phyloP scores from a whole-genome alignment of 1,284 basidiomycete species.

The Phellopilus nigrolimitatus region DNA sequence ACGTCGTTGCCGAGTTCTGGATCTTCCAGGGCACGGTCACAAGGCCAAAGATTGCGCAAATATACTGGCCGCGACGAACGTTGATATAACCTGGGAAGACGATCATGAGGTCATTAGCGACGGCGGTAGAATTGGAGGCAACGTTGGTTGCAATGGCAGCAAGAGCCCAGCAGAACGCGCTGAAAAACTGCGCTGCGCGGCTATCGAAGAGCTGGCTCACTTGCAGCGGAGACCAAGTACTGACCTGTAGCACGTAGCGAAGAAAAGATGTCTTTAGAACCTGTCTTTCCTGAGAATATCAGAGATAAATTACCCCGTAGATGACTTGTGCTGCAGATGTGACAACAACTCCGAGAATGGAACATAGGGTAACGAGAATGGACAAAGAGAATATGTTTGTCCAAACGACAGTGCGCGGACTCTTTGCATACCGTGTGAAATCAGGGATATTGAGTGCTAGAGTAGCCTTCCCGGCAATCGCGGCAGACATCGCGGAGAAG shows the following conservation, averaged over 20 bases:
- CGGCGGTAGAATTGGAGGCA: conserved; percentile 7
- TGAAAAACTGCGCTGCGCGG: conserved; percentile 9
- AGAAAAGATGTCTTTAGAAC: not conserved
- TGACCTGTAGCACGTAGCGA: not conserved
- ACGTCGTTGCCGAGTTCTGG: conserved; percentile 8
- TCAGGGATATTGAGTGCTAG: conserved; percentile 72
- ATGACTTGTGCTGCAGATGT: conserved; percentile 23
- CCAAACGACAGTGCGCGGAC: conserved; percentile 24
- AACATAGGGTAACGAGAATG: conserved; percentile 25
- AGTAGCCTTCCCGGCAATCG: conserved; percentile 39
- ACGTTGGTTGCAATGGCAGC: conserved; percentile 8
- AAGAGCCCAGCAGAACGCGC: conserved; percentile 10
- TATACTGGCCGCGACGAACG: conserved; percentile 12
- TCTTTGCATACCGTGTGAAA: conserved; percentile 61
- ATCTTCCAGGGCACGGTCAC: conserved; percentile 12
- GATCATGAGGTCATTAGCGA: conserved; percentile 10
- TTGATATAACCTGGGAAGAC: conserved; percentile 11
- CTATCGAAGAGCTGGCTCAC: conserved; percentile 7
- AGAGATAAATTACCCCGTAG: conserved; percentile 3
- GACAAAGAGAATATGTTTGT: conserved; percentile 26
- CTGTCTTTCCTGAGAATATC: too few species aligned
- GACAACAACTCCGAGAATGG: conserved; percentile 26
- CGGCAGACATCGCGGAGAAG: conserved; percentile 27
- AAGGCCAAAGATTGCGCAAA: conserved; percentile 11
- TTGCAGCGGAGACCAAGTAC: conserved; percentile 12